Evolutionary conservation across 192 early-diverging fungal species (phyloP), one percentile per base, ranked within the genome.

Genomic region (Chytriomyces confervae): DNA sequence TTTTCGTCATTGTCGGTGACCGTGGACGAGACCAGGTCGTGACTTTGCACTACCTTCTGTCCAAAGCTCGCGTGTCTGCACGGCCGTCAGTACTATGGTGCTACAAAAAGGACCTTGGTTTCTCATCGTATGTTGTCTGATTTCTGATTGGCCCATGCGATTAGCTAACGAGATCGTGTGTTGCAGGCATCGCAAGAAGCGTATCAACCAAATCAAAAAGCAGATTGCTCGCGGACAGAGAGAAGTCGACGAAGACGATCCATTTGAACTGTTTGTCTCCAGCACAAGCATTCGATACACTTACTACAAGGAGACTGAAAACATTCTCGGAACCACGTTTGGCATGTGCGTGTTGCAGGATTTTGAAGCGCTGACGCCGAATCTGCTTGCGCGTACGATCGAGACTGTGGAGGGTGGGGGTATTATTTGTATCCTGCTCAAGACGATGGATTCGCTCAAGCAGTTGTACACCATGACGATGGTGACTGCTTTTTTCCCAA

Each of bases 301-400:
- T 36, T 99, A 98, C 91, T 99, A 99, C 90, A 99, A 99, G 82
- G 97, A 99, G 81, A 96, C 96, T 23, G 92, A 98, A 76, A 99
- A 97, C 81, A 95, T 99, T 76, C 88, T 99, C 68, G 97, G 97
- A 78, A 95, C 96, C 81, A 99, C 97, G 27, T 99, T 92, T 76
- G 97, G 97, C 6, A 99, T 99, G 97, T 98, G 96, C 72, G 91
- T 99, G 43, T 84, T 99, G 65, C 81, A 88, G 89, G 97, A 99
- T 85, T 99, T 99, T 82, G 97, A 99, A 80, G 96, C 97, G 6
- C 86, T 99, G 71, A 99, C 97, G 18, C 97, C 97, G 61, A 99
- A 99, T 79, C 86, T 96, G 46, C 83, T 99, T 48, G 97, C 97
- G 27, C 91, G 96, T 50, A 99, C 97, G 3, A 93, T 99, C 63